These are phyloP conservation scores for Trichopus zeylanicus DNA, from an alignment of 116 monocot species.

Conservation along the genomic window DNA sequence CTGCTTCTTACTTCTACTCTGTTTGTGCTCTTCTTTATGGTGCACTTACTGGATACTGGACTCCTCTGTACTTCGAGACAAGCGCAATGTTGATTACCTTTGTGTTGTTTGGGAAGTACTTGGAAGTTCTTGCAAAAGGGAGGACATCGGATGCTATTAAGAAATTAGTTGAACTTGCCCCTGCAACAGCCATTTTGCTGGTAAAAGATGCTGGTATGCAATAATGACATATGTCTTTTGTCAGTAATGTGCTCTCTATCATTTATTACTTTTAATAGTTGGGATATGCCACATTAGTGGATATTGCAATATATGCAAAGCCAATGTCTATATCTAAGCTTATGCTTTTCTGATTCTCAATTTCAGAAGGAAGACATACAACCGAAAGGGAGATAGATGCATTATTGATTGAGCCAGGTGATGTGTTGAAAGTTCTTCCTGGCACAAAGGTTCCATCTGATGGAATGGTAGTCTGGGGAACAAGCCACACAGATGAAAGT, in stretches of 20 bases:
- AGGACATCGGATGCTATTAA: slow-evolving; percentile 94
- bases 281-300: too few relatives aligned
- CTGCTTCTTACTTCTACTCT: slow-evolving; percentile 90
- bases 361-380: slow-evolving; percentile 51
- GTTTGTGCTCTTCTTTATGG: slow-evolving; percentile 72
- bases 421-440: slow-evolving; percentile 88
- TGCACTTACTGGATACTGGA: slow-evolving; percentile 54
- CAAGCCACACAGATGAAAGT: slow-evolving; percentile 89
- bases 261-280: too few relatives aligned
- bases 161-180: slow-evolving; percentile 89
- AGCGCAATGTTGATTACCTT: slow-evolving; percentile 98
- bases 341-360: slow-evolving; percentile 10
- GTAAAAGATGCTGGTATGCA: slow-evolving; percentile 63
- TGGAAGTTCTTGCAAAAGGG: slow-evolving; percentile 95
- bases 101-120: slow-evolving; percentile 92
- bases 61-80: slow-evolving; percentile 93
- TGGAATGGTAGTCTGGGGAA: slow-evolving; percentile 79
- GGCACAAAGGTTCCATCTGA: slow-evolving; percentile 89
- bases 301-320: too few relatives aligned
- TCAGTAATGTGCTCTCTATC: background rate
- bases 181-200: slow-evolving; percentile 81
- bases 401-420: slow-evolving; percentile 81
- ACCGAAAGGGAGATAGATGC: slow-evolving; percentile 92
- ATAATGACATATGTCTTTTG: background rate
- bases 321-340: too few relatives aligned